Evolutionary conservation across 495 filamentous ascomycete species (phyloP), one percentile per base, ranked within the genome.

Genomic region (Tuber borchii): DNA sequence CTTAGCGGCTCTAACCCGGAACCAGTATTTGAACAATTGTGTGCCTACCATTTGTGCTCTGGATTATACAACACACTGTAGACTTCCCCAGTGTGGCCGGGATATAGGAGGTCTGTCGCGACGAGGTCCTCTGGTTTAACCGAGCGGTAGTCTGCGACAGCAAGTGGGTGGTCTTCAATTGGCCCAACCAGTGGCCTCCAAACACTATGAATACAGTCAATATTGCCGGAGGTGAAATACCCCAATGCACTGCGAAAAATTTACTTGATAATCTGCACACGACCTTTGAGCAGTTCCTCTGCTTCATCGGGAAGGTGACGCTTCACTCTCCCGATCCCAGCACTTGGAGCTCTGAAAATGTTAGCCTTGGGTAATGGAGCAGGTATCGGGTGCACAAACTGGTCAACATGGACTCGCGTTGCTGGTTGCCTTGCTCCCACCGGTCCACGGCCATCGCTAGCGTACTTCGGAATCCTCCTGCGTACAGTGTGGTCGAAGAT

Each of bases 241-340:
- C 19, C 40, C 34, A 65, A 34, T 65, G 26, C 56, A 34, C 56
- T 65, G 56, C 26, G 56, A 65, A 14, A 34, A 7, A 45, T 20
- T 46, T 72, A 72, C 71, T 72, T 72, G 45, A 72, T 72, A 20
- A 72, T 72, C 71, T 72, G 42, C 17, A 46, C 39, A 34, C 71
- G 71, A 72, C 71, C 45, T 44, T 46, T 46, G 7, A 46, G 45
- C 42, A 72, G 45, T 10, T 37, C 7, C 22, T 72, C 39, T 2
- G 42, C 42, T 40, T 72, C 71, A 31, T 72, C 39, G 34, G 71
- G 71, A 26, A 44, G 71, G 39, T 44, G 45, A 19, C 45, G 71
- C 26, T 72, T 72, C 40, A 72, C 42, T 26, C 42, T 26, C 22
- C 71, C 42, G 9, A 20, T 5, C 20, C 42, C 71, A 46, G 71